Percentiles rank a stretch among this genome's conserved stretches.
Conservation (phyloP, 2,329 filamentous ascomycete genomes). For the Aureobasidium melanogenum region DNA sequence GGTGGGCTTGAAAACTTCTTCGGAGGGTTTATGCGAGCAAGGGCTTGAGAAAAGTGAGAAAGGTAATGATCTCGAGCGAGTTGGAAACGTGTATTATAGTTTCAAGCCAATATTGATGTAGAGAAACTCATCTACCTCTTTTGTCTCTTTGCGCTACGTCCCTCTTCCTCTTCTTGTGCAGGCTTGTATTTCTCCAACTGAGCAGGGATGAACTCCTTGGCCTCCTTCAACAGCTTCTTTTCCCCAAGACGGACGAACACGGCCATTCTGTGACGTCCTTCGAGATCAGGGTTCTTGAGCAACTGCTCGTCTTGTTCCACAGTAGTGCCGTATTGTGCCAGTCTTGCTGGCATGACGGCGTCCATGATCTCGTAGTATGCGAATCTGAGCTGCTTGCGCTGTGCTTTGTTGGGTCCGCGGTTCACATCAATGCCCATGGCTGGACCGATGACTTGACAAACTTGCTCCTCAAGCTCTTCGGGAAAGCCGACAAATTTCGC, state of each 20-base stretch:
- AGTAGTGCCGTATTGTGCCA: slow-evolving; percentile 12
- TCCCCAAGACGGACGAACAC: slow-evolving; percentile 1
- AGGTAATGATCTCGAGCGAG: neutral
- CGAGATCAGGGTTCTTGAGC: neutral
- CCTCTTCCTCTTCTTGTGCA: slow-evolving; percentile 2
- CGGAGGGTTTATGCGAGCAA: slow-evolving; percentile 17
- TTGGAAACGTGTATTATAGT: neutral
- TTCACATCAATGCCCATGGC: neutral
- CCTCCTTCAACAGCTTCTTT: slow-evolving; percentile 7
- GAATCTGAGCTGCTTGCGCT: neutral
- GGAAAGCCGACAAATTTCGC: slow-evolving; percentile 3
- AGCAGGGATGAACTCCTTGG: neutral
- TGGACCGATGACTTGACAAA: neutral
- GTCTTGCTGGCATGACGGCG: neutral
- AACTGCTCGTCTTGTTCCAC: slow-evolving; percentile 5
- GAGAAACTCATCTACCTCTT: neutral
- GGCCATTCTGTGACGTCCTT: slow-evolving; percentile 4
- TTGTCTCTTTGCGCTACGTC: slow-evolving; percentile 4
- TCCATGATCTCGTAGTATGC: neutral
- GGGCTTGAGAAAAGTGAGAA: neutral
- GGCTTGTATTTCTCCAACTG: slow-evolving; percentile 7
- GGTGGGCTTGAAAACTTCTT: slow-evolving; percentile 22
- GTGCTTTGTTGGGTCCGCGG: neutral
- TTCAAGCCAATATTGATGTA: neutral
- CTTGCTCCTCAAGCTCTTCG: slow-evolving; percentile 11